Evolutionary conservation across 495 filamentous ascomycete genomes (phyloP), one percentile per base, ranked within the genome.

Genomic region (Jackrogersella multiformis): DNA sequence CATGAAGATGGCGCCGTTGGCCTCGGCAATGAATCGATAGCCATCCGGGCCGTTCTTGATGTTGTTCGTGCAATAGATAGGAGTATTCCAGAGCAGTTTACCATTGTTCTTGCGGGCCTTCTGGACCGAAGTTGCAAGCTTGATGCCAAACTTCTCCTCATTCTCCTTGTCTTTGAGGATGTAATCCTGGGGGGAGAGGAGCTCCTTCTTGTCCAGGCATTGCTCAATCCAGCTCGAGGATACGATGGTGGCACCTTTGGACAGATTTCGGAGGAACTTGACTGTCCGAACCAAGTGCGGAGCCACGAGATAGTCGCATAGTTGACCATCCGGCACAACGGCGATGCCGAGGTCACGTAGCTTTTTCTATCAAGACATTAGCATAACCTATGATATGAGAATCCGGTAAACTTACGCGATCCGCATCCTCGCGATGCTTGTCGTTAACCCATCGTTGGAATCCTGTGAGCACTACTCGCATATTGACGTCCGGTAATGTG

Each of bases 201-300:
- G 69, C 67, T 80, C 69, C 36, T 77, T 79, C 4, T 77, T 75
- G 62, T 90, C 82, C 2, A 97, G 82, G 34, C 90, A 93, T 9
- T 83, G 80, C 24, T 92, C 89, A 58, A 97, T 84, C 78, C 90
- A 99, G n/a, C 87, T 84, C 0, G 88, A 89, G 38, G 84, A 86
- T 35, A 97, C 79, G 32, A 98, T 85, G 1, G 84, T 81, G 0
- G 92, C 91, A 0, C 87, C 92, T 62, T 84, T 85, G 10, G 95
- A 93, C 6, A 99, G 76, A 30, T 92, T 92, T 46, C 87, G 87
- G 39, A 97, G 88, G 72, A 99, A 99, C 69, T 99, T 99, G 58
- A 90, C 86, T 0, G 95, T 99, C 34, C 94, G 88, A 13, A 97
- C 84, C 63, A 98, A 86, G 6, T 85, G 81, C 0, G 95, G 95